phyloP scores from a whole-genome alignment of 2,329 filamentous ascomycete species.

The Penicillium psychrosexuale region DNA sequence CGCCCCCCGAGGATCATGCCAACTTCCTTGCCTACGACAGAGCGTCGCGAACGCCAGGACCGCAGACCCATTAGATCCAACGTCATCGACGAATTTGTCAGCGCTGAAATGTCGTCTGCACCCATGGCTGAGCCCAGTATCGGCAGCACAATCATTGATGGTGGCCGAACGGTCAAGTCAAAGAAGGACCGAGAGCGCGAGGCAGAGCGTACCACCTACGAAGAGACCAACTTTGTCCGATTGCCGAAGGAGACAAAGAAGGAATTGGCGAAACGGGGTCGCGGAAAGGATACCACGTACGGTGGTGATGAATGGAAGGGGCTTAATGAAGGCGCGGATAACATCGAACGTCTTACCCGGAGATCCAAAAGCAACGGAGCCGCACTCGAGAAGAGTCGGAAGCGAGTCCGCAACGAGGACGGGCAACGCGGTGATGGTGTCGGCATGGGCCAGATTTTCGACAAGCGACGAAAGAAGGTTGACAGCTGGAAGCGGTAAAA shows the following conservation, averaged over 20 bases:
- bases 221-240: slow-evolving; percentile 88
- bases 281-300: slow-evolving; percentile 57
- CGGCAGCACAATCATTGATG: slow-evolving; percentile 78
- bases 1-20: slow-evolving; percentile 84
- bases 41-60: slow-evolving; percentile 57
- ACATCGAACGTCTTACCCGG: slow-evolving; percentile 79
- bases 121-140: slow-evolving; percentile 86
- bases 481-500: slow-evolving; percentile 41
- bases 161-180: slow-evolving; percentile 76
- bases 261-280: slow-evolving; percentile 64
- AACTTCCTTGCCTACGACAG: slow-evolving; percentile 70
- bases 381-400: slow-evolving; percentile 77
- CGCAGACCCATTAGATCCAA: slow-evolving; percentile 69
- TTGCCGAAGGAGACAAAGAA: slow-evolving; percentile 86
- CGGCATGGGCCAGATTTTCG: slow-evolving; percentile 63
- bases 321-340: slow-evolving; percentile 77
- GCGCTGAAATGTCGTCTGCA: slow-evolving; percentile 74
- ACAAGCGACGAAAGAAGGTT: slow-evolving; percentile 46
- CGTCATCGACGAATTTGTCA: slow-evolving; percentile 89
- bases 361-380: slow-evolving; percentile 58
- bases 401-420: slow-evolving; percentile 70
- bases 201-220: slow-evolving; percentile 76
- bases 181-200: slow-evolving; percentile 72
- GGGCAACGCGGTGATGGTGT: slow-evolving; percentile 62
- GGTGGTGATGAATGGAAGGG: slow-evolving; percentile 93